A percentile compares a stretch with the other conserved stretches of the same genome.
These are phyloP conservation scores for Cylindrodendrum hubeiense DNA, from an alignment of 2,329 filamentous ascomycete species.

Conservation along the genomic window DNA sequence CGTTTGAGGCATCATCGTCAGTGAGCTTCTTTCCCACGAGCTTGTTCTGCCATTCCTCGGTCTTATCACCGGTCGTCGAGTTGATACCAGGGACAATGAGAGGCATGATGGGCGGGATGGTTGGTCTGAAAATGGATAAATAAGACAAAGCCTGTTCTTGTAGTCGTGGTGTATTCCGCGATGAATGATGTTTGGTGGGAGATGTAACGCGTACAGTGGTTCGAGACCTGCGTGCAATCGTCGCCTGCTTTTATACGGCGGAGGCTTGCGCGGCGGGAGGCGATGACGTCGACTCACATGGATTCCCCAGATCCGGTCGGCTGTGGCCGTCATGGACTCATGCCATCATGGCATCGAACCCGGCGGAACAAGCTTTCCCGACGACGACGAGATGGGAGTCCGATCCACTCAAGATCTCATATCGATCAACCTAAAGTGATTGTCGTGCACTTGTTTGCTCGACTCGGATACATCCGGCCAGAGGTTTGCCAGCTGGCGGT, in stretches of 20 bases:
- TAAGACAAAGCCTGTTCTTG: constrained; percentile 3
- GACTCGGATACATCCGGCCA: background rate
- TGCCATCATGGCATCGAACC: background rate
- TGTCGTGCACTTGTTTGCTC: background rate
- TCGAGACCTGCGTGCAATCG: background rate
- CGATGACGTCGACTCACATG: constrained; percentile 46
- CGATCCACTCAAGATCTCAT: background rate
- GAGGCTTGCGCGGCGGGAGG: background rate
- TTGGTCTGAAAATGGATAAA: constrained; percentile 17
- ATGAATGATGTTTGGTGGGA: background rate
- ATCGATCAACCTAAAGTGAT: background rate
- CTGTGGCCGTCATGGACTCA: constrained; percentile 4
- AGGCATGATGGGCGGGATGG: constrained; percentile 63
- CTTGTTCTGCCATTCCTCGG: constrained; percentile 71
- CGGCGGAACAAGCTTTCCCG: background rate
- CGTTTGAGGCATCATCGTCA: constrained; percentile 62
- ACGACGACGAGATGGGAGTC: constrained; percentile 5
- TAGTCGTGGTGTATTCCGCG: background rate
- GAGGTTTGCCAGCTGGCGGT: background rate
- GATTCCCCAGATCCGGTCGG: constrained; percentile 10
- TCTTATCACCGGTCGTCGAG: constrained; percentile 58
- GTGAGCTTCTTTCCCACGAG: constrained; percentile 74
- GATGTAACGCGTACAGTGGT: background rate
- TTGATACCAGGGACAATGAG: constrained; percentile 73
- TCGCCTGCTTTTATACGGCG: background rate